Evolutionary conservation across 768 basidiomycete genomes (phyloP), one percentile per base, ranked within the genome.

Genomic region (Russula abietina): DNA sequence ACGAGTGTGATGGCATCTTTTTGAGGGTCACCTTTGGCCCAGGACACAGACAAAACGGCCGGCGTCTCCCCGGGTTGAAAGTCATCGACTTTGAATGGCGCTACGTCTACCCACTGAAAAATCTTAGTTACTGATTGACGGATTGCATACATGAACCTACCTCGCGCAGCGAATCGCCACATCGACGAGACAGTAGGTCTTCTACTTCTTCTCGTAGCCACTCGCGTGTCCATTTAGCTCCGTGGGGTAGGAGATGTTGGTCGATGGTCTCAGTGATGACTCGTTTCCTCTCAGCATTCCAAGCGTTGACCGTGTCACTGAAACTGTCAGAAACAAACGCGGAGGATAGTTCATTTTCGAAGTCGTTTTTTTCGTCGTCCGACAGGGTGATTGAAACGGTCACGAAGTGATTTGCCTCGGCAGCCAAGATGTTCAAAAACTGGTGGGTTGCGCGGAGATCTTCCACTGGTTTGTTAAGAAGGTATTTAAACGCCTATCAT

Each of bases 1-100:
- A 95, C 88, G 45, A 93, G 77, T 24, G 86, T 83, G 59, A 98
- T 89, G 8, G 88, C 86, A 73, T 99, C 96, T 70, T 89, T 90
- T 69, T 88, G 86, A 43, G 93, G 91, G 69, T 97, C 94, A 41
- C 97, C 97, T 75, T 91, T 88, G 41, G 97, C 97, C 87, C 93
- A 94, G 8, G 95, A 96, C 60, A 96, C 74, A 3, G 95, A 91
- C 46, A 99, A 80, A 24, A 98, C 93, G 24, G 87, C 80, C 53
- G 94, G 74, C 45, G 82, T 77, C 70, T 91, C 84, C 14, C 91
- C 93, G 57, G 79, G 75, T 60, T 83, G 85, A 76, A 89, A 83
- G 8, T 81, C 80, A 0, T 78, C 74, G 5, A 82, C 82, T 28
- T 75, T 71, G 69, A 83, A 94, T 1, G 95, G 91, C 7, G 88